A percentile compares a stretch with the other conserved stretches of the same genome.
These are phyloP conservation scores for Lachnellula arida DNA, from an alignment of 2,329 filamentous ascomycete genomes.

Conservation along the genomic window DNA sequence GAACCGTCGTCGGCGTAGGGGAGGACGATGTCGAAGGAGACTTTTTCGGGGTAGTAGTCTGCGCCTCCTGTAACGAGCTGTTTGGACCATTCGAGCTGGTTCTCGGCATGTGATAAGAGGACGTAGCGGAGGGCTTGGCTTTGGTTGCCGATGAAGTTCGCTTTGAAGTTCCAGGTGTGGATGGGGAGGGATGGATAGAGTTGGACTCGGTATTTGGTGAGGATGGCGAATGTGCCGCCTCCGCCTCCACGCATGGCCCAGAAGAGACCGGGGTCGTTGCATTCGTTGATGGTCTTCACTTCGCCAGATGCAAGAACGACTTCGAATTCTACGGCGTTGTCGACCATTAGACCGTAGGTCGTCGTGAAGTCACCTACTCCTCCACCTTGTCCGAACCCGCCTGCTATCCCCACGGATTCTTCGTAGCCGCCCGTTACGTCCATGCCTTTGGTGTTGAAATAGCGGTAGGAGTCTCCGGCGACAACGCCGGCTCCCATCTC, in stretches of 20 bases:
- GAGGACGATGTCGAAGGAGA: too few relatives aligned
- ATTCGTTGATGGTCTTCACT: slow-evolving; percentile 38
- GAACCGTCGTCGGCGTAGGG: too few relatives aligned
- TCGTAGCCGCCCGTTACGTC: slow-evolving; percentile 1
- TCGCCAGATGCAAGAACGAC: slow-evolving; percentile 29
- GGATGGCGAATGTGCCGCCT: slow-evolving; percentile 37
- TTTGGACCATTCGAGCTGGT: too few relatives aligned
- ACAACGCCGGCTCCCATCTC: too few relatives aligned
- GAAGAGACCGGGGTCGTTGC: slow-evolving; percentile 42
- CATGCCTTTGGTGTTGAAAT: slow-evolving; percentile 2
- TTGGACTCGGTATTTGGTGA: slow-evolving; percentile 19
- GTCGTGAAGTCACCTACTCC: slow-evolving; percentile 50
- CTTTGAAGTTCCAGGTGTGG: not conserved
- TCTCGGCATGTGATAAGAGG: too few relatives aligned
- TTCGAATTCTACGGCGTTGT: slow-evolving; percentile 43
- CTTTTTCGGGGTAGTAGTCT: too few relatives aligned
- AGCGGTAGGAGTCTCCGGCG: slow-evolving; percentile 1
- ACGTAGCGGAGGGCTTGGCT: not conserved
- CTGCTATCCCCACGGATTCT: not conserved
- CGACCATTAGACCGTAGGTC: slow-evolving; percentile 42
- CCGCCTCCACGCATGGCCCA: slow-evolving; percentile 44
- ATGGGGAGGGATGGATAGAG: slow-evolving; percentile 1
- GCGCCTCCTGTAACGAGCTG: too few relatives aligned
- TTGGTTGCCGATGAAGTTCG: not conserved
- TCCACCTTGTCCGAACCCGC: slow-evolving; percentile 2